phyloP scores from a whole-genome alignment of 768 basidiomycete genomes.

The Artomyces pyxidatus region DNA sequence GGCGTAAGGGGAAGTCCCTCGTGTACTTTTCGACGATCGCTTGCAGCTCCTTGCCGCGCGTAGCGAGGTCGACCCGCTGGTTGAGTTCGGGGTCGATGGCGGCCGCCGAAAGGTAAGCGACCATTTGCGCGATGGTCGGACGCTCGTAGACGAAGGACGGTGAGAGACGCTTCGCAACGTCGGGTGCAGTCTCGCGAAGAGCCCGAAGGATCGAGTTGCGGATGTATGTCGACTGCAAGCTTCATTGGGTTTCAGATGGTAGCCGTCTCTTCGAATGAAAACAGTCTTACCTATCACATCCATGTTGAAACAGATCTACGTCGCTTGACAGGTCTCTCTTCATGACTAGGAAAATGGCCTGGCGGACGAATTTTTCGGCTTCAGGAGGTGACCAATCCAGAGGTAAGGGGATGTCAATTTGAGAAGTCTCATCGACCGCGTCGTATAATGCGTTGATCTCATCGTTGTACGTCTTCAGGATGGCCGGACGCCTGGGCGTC shows the following conservation, averaged over 20 bases:
- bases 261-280: too few relatives aligned
- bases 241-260: neutral
- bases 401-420: conserved; percentile 23
- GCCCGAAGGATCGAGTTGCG: conserved; percentile 20
- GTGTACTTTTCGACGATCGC: conserved; percentile 17
- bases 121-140: conserved; percentile 16
- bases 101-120: conserved; percentile 7
- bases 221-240: conserved; percentile 21
- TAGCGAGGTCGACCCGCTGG: neutral
- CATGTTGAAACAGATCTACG: neutral
- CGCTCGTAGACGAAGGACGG: conserved; percentile 18
- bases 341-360: conserved; percentile 28
- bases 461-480: conserved; percentile 28
- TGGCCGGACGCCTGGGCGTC: conserved; percentile 28
- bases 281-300: conserved; percentile 1
- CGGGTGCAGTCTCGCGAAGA: conserved; percentile 16
- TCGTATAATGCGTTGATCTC: conserved; percentile 35
- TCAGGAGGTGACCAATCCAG: conserved; percentile 17
- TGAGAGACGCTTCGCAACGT: conserved; percentile 10
- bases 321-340: conserved; percentile 18
- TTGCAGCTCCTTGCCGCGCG: conserved; percentile 14
- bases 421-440: conserved; percentile 24
- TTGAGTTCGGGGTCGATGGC: conserved; percentile 1
- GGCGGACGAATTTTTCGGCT: conserved; percentile 24
- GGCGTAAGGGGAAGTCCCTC: conserved; percentile 12